Evolutionary conservation across 2,329 filamentous ascomycete genomes (phyloP).

Genomic region (Lizonia empirigonia): DNA sequence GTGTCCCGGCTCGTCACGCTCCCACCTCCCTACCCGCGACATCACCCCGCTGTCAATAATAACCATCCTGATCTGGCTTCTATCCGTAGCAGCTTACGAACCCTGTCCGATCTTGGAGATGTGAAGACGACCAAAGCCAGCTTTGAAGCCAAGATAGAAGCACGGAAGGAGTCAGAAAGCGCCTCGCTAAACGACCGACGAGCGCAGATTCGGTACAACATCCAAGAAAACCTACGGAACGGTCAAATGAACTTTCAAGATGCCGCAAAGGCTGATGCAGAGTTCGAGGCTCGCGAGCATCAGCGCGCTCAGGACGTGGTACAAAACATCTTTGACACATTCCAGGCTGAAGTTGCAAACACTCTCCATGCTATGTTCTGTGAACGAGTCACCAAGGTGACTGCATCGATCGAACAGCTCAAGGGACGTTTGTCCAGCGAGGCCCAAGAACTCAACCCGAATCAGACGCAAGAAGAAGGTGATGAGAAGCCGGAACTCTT

Average conservation of each 20-base stretch:
- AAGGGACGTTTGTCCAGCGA: constrained; percentile 74
- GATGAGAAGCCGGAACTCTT: constrained; percentile 93
- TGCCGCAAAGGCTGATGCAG: constrained; percentile 79
- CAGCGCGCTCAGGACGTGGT: constrained; percentile 72
- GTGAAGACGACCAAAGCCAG: constrained; percentile 69
- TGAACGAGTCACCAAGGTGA: constrained; percentile 73
- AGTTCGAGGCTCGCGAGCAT: constrained; percentile 73
- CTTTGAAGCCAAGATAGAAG: constrained; percentile 57
- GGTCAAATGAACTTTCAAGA: constrained; percentile 83
- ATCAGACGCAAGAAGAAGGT: constrained; percentile 90
- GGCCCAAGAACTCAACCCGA: constrained; percentile 70
- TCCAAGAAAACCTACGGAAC: constrained; percentile 77
- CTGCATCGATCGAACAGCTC: constrained; percentile 77
- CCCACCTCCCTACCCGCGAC: constrained; percentile 90
- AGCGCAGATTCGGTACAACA: constrained; percentile 71
- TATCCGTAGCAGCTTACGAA: constrained; percentile 75
- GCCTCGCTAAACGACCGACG: constrained; percentile 65
- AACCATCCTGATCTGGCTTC: constrained; percentile 86
- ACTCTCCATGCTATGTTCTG: constrained; percentile 82
- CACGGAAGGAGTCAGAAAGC: constrained; percentile 59
- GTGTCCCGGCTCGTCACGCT: constrained; percentile 91
- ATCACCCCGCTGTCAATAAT: constrained; percentile 95
- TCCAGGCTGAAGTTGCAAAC: constrained; percentile 81
- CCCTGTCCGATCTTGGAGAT: constrained; percentile 74
- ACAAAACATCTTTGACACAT: constrained; percentile 81